phyloP scores from a whole-genome alignment of 2,329 filamentous ascomycete genomes.

The Aspergillus sergii region DNA sequence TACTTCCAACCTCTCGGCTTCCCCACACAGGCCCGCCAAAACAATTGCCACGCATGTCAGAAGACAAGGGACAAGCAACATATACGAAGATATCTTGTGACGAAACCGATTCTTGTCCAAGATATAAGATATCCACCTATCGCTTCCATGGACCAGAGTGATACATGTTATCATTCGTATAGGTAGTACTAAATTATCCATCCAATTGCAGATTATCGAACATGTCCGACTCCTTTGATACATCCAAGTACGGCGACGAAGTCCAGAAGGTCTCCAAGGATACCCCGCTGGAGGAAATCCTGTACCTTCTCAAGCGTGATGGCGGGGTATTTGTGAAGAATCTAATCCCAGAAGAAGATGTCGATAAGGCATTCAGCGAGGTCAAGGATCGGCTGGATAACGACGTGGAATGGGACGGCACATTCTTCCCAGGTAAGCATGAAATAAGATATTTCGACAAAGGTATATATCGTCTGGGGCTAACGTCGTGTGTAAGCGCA shows the following conservation, averaged over 20 bases:
- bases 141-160: not conserved
- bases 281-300: constrained; percentile 3
- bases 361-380: constrained; percentile 8
- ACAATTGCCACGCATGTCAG: too few species aligned
- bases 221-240: not conserved
- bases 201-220: not conserved
- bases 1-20: not conserved
- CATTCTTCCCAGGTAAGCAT: not conserved
- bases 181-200: not conserved
- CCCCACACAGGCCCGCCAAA: not conserved
- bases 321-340: constrained; percentile 9
- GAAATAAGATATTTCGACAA: not conserved
- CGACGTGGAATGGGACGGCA: not conserved
- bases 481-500: constrained; percentile 4
- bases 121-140: not conserved
- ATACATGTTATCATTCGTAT: not conserved
- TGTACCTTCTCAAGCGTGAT: constrained; percentile 11
- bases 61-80: too few species aligned
- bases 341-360: not conserved
- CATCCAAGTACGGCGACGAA: not conserved
- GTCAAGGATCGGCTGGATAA: not conserved
- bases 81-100: too few species aligned
- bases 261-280: constrained; percentile 9
- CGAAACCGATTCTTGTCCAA: too few species aligned
- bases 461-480: not conserved